phyloP scores from a whole-genome alignment of 192 early-diverging fungal species.

The Rhizophagus clarus region DNA sequence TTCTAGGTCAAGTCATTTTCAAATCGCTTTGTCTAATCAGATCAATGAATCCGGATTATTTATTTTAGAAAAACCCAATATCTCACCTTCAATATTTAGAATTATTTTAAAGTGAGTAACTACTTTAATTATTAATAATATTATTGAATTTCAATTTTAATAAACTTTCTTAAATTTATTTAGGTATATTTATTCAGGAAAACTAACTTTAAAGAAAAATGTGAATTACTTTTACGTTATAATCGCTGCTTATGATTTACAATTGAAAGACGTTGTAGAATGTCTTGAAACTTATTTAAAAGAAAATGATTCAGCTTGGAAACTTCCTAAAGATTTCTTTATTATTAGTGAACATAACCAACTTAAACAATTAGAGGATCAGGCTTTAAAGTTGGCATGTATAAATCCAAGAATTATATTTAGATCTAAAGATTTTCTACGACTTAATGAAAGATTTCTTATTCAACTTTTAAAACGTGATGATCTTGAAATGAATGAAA shows the following conservation, averaged over 20 bases:
- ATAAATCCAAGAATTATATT: neutral
- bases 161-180: neutral
- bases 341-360: neutral
- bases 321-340: neutral
- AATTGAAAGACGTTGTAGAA: neutral
- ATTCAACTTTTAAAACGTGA: neutral
- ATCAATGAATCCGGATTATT: neutral
- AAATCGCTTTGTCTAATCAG: neutral
- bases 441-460: neutral
- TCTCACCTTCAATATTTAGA: slow-evolving; percentile 6
- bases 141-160: too few relatives aligned
- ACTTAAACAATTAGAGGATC: neutral
- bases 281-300: neutral
- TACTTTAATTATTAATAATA: too few relatives aligned
- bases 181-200: slow-evolving; percentile 2
- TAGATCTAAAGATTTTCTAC: neutral
- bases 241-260: neutral
- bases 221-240: neutral
- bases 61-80: slow-evolving; percentile 5
- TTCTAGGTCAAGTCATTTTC: slow-evolving; percentile 2
- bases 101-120: slow-evolving; percentile 1
- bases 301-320: slow-evolving; percentile 13
- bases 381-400: neutral
- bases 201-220: neutral
- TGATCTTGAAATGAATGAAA: neutral